Base-by-base conservation (phyloP, 139 green algal genomes). In the Zygnema circumcarinatum region DNA sequence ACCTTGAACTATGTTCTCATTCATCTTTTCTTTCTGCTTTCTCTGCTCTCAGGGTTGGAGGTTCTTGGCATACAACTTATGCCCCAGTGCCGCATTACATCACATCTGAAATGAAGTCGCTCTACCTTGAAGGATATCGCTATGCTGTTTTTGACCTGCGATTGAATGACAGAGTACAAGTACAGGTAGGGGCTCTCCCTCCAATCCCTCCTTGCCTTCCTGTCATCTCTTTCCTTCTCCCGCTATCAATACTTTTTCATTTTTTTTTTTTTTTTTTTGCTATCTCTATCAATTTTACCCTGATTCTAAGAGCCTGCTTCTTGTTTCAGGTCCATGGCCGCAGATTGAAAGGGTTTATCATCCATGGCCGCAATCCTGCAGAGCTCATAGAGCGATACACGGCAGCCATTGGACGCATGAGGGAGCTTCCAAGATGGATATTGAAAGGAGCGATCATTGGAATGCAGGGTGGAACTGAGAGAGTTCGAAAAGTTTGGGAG, bases 1-100 rank as follows among this genome's bases (percentile, higher is more conserved):
- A n/a, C n/a, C n/a, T n/a, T n/a, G n/a, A n/a, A n/a, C n/a, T n/a
- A n/a, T n/a, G n/a, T n/a, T n/a, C n/a, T n/a, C n/a, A n/a, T n/a
- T n/a, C n/a, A n/a, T n/a, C n/a, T n/a, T n/a, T n/a, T n/a, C n/a
- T n/a, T n/a, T n/a, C n/a, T n/a, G n/a, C n/a, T n/a, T n/a, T n/a
- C n/a, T n/a, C n/a, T n/a, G n/a, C n/a, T n/a, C n/a, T 7, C 47
- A 62, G 47, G 16, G 41, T 21, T 47, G 87, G 76, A 1, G 89
- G 89, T 1, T 40, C 21, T 38, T 89, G 87, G 87, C 62, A 91
- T 38, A 90, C 89, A 25, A 92, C 86, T 1, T 92, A 92, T 83
- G 67, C 81, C 11, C 56, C 89, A 11, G 81, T 92, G 38, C 89
- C 89, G 69, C 89, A 92, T 67, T 92, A 92, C 82, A 83, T 92